phyloP scores from a whole-genome alignment of 805 yeast genomes.

The Deakozyma indianensis region DNA sequence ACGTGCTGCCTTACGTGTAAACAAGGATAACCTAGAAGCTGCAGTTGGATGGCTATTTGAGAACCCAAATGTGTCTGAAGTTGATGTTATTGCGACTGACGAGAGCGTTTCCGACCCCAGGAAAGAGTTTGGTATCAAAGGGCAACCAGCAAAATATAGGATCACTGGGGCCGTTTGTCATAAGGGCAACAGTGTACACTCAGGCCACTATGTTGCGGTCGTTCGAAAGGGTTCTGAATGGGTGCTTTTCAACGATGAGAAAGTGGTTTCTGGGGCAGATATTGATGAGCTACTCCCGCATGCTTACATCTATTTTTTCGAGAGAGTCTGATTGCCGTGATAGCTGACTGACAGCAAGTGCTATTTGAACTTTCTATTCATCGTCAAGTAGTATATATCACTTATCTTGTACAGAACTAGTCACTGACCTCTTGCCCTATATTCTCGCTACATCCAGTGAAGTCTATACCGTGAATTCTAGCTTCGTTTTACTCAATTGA shows the following conservation, averaged over 20 bases:
- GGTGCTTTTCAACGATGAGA: slow-evolving; percentile 82
- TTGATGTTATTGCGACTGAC: slow-evolving; percentile 6
- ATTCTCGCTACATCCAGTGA: background rate
- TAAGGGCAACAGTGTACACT: slow-evolving; percentile 78
- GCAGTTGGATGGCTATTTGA: slow-evolving; percentile 87
- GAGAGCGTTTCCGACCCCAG: background rate
- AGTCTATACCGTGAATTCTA: background rate
- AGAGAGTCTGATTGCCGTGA: slow-evolving; percentile 10
- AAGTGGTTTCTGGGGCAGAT: slow-evolving; percentile 44
- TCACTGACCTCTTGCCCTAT: background rate
- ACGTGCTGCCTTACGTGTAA: slow-evolving; percentile 54
- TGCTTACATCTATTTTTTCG: slow-evolving; percentile 33
- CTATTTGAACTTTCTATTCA: background rate
- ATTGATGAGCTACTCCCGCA: slow-evolving; percentile 31
- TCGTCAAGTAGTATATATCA: background rate
- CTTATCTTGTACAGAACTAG: background rate
- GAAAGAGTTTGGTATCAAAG: slow-evolving; percentile 8
- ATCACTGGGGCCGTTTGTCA: slow-evolving; percentile 67
- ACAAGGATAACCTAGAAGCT: slow-evolving; percentile 46
- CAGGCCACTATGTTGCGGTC: slow-evolving; percentile 85
- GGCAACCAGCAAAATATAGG: slow-evolving; percentile 27
- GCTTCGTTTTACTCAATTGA: too few species aligned
- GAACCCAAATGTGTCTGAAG: slow-evolving; percentile 67
- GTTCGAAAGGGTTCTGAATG: slow-evolving; percentile 40
- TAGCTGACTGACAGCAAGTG: background rate